Evolutionary conservation across 2,329 filamentous ascomycete species (phyloP), one percentile per base, ranked within the genome.

Genomic region (Fusarium heterosporum): DNA sequence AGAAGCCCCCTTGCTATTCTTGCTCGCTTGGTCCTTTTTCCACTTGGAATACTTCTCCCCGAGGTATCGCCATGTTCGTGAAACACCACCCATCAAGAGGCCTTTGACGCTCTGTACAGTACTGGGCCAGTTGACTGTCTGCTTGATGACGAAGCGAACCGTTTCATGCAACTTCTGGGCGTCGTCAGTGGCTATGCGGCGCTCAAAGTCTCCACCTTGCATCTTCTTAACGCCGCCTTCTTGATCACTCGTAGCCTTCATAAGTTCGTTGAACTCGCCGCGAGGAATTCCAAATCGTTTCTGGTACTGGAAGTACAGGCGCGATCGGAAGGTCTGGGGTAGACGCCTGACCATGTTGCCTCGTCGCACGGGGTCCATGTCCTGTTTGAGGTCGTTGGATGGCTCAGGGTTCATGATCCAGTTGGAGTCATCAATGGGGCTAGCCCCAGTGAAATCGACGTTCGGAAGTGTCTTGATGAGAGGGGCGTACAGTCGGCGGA

Each of bases 321-420:
- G 94, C 53, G 91, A 88, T 36, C 96, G 88, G 84, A 99, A 98
- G 8, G 89, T 85, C 72, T 91, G 90, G 6, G 96, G 96, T 12
- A 99, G 83, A 13, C 96, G 90, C 7, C 96, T 89, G 11, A 99
- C 95, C 93, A 99, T 99, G 78, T 99, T 99, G 17, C 92, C 93
- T 57, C 96, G 89, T 74, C 92, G 93, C 58, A 92, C 81, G 0
- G 94, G 92, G 72, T 97, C 92, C 93, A 98, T 96, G 73, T 98
- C 93, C 78, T 99, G 96, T 40, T 85, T 84, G 19, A 99, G 82
- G 16, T 81, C 84, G 69, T 92, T 85, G 68, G 96, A 89, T 26
- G 87, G 83, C 13, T 84, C 79, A 1, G 76, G 76, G 50, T 81
- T 76, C 49, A 81, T 75, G 6, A 80, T 70, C 79, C 79, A 81